Conservation (phyloP, 1,284 basidiomycete species). For the Puccinia triticina region DNA sequence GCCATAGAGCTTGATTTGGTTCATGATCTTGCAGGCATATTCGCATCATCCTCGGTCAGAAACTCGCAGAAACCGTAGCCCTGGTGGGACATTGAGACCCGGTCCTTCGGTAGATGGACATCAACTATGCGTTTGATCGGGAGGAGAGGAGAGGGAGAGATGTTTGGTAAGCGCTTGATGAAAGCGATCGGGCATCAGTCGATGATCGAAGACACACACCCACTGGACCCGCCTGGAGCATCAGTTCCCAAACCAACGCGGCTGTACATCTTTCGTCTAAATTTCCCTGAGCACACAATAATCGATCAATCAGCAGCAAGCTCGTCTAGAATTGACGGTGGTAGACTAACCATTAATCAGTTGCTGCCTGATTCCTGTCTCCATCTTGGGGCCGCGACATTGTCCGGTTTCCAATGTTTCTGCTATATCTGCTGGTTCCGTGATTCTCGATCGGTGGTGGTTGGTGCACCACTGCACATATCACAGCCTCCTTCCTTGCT, state of each 20-base stretch:
- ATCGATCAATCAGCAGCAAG: background rate
- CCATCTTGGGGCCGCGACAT: conserved; percentile 51
- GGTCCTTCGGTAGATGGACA: conserved; percentile 98
- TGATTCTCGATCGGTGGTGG: too few relatives aligned
- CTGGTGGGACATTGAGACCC: conserved; percentile 96
- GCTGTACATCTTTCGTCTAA: conserved; percentile 92
- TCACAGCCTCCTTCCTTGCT: too few relatives aligned
- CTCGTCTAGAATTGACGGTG: too few relatives aligned
- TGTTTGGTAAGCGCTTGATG: background rate
- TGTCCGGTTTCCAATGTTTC: too few relatives aligned
- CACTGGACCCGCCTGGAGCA: conserved; percentile 96
- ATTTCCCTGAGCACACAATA: conserved; percentile 72
- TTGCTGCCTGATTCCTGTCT: conserved; percentile 79
- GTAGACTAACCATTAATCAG: conserved; percentile 75
- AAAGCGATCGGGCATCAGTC: background rate
- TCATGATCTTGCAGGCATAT: conserved; percentile 99
- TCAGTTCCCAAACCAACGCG: conserved; percentile 94
- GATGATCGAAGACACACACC: conserved; percentile 66
- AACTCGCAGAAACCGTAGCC: conserved; percentile 99
- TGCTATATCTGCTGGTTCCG: too few relatives aligned
- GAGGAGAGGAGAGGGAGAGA: background rate
- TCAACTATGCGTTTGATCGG: conserved; percentile 66
- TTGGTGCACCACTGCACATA: too few relatives aligned
- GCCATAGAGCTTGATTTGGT: conserved; percentile 98
- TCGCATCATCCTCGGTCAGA: conserved; percentile 96